A percentile compares a stretch with the other conserved stretches of the same genome.
Evolutionary conservation across 768 basidiomycete species (phyloP).

Genomic region (Pleurotus giganteus): DNA sequence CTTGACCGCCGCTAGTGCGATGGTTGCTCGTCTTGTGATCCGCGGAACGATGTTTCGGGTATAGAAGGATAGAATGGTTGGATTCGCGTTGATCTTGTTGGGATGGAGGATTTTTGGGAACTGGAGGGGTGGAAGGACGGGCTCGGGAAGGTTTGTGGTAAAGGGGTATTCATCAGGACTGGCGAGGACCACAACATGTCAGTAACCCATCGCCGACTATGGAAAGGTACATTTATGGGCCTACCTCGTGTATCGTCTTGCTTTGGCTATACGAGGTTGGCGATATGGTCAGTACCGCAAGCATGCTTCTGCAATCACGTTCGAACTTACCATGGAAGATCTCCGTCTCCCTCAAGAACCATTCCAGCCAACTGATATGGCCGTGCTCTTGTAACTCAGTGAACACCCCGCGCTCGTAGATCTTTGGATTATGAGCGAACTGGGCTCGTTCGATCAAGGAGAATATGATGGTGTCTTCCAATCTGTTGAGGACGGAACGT

Average conservation of each 20-base stretch:
- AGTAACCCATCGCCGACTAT: neutral
- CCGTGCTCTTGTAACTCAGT: conserved; percentile 70
- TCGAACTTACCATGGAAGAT: conserved; percentile 84
- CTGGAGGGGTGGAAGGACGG: conserved; percentile 69
- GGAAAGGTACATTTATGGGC: neutral
- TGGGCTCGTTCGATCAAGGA: conserved; percentile 95
- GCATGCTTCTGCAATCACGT: neutral
- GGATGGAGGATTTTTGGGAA: conserved; percentile 80
- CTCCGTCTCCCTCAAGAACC: conserved; percentile 97
- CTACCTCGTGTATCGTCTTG: conserved; percentile 91
- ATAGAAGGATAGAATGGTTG: conserved; percentile 88
- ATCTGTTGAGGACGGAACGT: conserved; percentile 77
- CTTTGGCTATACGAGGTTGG: conserved; percentile 64
- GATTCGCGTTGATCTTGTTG: conserved; percentile 83
- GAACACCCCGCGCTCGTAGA: conserved; percentile 82
- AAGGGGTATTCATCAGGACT: conserved; percentile 99
- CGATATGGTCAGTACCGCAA: conserved; percentile 11
- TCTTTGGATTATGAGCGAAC: conserved; percentile 89
- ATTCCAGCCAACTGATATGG: conserved; percentile 89
- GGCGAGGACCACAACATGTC: neutral
- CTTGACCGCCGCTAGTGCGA: conserved; percentile 61
- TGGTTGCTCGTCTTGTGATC: conserved; percentile 75
- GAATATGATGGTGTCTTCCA: conserved; percentile 99
- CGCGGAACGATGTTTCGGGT: conserved; percentile 83
- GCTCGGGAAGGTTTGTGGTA: conserved; percentile 72